phyloP scores from a whole-genome alignment of 768 basidiomycete species.

The Boletales sp. region DNA sequence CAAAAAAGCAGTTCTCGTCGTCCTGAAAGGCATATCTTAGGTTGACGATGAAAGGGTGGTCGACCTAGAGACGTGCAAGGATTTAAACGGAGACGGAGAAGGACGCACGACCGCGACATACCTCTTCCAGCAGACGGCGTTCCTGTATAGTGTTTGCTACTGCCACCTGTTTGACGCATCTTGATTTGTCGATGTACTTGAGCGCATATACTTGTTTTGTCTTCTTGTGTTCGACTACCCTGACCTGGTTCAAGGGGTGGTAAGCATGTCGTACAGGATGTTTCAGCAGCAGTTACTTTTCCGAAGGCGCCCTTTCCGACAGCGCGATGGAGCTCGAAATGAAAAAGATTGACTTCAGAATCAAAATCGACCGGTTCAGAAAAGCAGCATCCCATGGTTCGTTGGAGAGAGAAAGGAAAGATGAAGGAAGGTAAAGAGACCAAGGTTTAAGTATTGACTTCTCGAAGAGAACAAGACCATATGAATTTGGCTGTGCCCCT shows the following conservation, averaged over 20 bases:
- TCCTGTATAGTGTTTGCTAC: conserved; percentile 94
- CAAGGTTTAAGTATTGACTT: conserved; percentile 25
- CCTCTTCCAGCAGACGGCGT: conserved; percentile 89
- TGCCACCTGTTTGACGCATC: conserved; percentile 87
- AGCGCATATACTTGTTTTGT: conserved; percentile 90
- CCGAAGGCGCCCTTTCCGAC: conserved; percentile 98
- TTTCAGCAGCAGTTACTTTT: conserved; percentile 55
- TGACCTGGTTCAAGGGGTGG: conserved; percentile 53
- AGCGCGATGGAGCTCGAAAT: conserved; percentile 93
- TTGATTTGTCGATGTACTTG: conserved; percentile 97
- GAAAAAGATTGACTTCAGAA: conserved; percentile 82
- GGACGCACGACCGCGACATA: conserved; percentile 26
- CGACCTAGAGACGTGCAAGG: conserved; percentile 48
- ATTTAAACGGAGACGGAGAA: background rate
- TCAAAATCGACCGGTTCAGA: conserved; percentile 85
- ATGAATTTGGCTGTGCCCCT: conserved; percentile 24
- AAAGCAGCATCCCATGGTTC: conserved; percentile 56
- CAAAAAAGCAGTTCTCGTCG: conserved; percentile 97
- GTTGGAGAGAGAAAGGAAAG: conserved; percentile 33
- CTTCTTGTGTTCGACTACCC: conserved; percentile 95
- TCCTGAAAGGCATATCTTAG: conserved; percentile 96
- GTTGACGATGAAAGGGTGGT: conserved; percentile 88
- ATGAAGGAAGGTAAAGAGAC: conserved; percentile 22
- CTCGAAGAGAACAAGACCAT: conserved; percentile 32
- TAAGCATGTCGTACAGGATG: conserved; percentile 1